Conservation (phyloP, 2,329 filamentous ascomycete species). For the Orbilia javanica region DNA sequence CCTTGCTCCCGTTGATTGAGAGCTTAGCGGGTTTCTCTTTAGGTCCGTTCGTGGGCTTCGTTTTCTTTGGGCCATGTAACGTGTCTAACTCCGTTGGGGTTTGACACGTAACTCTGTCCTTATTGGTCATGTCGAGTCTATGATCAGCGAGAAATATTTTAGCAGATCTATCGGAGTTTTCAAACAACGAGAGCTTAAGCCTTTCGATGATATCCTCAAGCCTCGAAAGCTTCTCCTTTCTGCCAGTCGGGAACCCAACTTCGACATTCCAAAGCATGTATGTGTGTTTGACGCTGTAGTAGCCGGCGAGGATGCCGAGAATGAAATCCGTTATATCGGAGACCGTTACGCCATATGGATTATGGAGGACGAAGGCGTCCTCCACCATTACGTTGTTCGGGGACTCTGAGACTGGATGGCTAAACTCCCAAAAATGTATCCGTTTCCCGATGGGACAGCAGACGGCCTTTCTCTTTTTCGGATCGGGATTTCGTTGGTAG, state of each 20-base stretch:
- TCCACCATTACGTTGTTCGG: neutral
- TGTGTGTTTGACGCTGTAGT: neutral
- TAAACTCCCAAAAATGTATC: too few relatives aligned
- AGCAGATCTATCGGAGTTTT: constrained; percentile 9
- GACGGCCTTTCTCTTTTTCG: neutral
- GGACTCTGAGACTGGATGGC: neutral
- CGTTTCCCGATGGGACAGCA: constrained; percentile 9
- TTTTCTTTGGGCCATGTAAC: neutral
- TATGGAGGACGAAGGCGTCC: constrained; percentile 24
- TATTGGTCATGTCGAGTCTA: constrained; percentile 25
- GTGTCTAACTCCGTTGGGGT: neutral
- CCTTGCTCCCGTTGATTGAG: too few relatives aligned
- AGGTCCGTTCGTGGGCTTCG: too few relatives aligned
- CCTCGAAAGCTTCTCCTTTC: neutral
- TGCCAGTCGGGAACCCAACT: constrained; percentile 16
- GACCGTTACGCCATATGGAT: constrained; percentile 4
- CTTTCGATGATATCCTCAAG: neutral
- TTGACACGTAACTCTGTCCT: neutral
- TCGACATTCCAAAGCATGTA: constrained; percentile 44
- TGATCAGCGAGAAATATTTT: constrained; percentile 22
- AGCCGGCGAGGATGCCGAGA: neutral
- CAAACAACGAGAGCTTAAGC: neutral
- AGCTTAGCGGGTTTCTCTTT: too few relatives aligned
- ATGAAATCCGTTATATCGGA: neutral
- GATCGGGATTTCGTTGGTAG: neutral